These are phyloP conservation scores for Sindora glabra DNA, from an alignment of 306 rosid species.

Conservation along the genomic window DNA sequence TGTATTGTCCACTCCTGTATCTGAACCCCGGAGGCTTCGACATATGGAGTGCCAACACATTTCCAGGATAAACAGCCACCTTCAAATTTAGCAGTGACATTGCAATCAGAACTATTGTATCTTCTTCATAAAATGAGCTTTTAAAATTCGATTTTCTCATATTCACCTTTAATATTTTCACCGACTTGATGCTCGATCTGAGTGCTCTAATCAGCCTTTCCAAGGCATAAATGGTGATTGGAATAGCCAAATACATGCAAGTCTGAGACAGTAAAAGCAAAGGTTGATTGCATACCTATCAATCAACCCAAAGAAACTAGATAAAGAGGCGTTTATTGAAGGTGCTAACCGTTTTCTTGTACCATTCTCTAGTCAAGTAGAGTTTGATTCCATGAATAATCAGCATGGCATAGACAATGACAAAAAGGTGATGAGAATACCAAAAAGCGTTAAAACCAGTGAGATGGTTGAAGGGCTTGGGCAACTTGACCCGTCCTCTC, in stretches of 20 bases:
- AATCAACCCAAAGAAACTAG: not conserved
- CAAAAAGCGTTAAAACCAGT: slow-evolving; percentile 31
- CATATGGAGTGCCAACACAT: no score
- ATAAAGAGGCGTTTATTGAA: not conserved
- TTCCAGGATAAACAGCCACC: no score
- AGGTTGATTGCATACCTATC: no score
- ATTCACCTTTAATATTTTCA: not conserved
- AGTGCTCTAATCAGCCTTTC: not conserved
- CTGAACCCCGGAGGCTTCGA: no score
- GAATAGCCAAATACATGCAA: slow-evolving; percentile 12
- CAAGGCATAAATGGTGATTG: not conserved
- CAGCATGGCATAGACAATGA: slow-evolving; percentile 20
- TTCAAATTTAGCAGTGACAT: slow-evolving; percentile 15
- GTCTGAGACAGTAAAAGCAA: not conserved
- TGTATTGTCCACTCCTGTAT: no score
- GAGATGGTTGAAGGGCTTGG: slow-evolving; percentile 9
- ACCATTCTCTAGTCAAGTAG: slow-evolving; percentile 23
- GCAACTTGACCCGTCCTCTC: not conserved
- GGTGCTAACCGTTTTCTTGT: slow-evolving; percentile 20
- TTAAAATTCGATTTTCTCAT: no score
- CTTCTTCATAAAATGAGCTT: not conserved
- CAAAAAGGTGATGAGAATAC: slow-evolving; percentile 27
- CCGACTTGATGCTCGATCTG: not conserved
- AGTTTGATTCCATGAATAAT: slow-evolving; percentile 16
- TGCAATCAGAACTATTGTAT: slow-evolving; percentile 2